Conservation (phyloP, 805 yeast species). For the Blastobotrys peoriensis region DNA sequence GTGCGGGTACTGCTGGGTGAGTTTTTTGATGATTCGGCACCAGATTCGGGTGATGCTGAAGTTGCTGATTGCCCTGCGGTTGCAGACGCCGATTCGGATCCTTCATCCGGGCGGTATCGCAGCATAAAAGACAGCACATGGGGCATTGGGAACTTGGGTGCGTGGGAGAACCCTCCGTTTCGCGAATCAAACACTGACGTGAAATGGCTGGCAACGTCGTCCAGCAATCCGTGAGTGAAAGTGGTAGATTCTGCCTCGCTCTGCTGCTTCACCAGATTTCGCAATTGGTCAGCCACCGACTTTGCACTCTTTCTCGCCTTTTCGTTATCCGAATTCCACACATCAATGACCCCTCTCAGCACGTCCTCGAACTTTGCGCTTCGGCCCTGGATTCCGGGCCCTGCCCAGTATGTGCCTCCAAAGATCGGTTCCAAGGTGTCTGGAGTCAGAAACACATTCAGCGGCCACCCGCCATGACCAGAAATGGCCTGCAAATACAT, state of each 20-base stretch:
- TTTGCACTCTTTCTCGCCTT: slow-evolving; percentile 26
- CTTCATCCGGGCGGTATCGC: slow-evolving; percentile 13
- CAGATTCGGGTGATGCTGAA: slow-evolving; percentile 2
- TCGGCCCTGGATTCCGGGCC: slow-evolving; percentile 24
- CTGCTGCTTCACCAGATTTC: slow-evolving; percentile 22
- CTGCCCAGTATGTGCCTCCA: slow-evolving; percentile 36
- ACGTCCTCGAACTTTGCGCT: slow-evolving; percentile 27
- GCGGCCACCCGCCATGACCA: slow-evolving; percentile 38
- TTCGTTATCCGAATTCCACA: slow-evolving; percentile 28
- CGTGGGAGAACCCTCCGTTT: slow-evolving; percentile 31
- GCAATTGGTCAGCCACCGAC: slow-evolving; percentile 20
- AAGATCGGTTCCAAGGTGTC: slow-evolving; percentile 30
- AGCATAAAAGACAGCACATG: slow-evolving; percentile 25
- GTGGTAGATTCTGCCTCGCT: slow-evolving; percentile 16
- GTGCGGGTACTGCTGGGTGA: slow-evolving; percentile 8
- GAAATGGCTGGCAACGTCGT: slow-evolving; percentile 24
- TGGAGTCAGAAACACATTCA: slow-evolving; percentile 34
- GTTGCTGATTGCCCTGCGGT: no score
- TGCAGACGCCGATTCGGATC: slow-evolving; percentile 6
- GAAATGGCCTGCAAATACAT: slow-evolving; percentile 32
- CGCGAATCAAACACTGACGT: slow-evolving; percentile 21
- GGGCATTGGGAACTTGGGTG: slow-evolving; percentile 34
- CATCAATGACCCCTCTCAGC: slow-evolving; percentile 24
- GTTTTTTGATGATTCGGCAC: slow-evolving; percentile 3
- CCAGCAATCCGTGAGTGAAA: slow-evolving; percentile 11